Base-by-base conservation (phyloP, 2,329 filamentous ascomycete genomes). In the Knoxdaviesia capensis region DNA sequence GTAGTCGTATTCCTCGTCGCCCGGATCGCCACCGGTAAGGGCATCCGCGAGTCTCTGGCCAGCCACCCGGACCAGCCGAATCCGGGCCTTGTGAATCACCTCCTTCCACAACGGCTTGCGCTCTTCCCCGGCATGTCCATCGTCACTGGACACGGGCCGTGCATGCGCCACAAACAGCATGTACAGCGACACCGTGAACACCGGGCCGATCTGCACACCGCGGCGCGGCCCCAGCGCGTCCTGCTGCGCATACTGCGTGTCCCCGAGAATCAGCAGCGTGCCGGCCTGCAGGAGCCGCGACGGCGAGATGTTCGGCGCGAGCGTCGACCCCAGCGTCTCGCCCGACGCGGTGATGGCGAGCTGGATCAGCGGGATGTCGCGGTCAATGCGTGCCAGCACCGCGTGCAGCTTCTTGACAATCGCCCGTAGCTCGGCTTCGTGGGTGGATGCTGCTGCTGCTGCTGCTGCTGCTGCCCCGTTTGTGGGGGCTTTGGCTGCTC, bases 321-420 rank as follows among this genome's bases (percentile, higher is more conserved):
- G 64, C 3, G 76, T 78, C 0, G 82, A 82, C 0, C 83, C 85
- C 31, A 96, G 65, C 44, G 75, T 92, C 43, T 88, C 86, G 0
- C 90, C 90, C 1, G 88, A 94, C 1, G 87, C 88, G 2, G 85
- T 90, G 48, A 98, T 93, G 43, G 90, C 90, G 31, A 98, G 68
- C 51, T 90, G 94, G 55, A 98, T 80, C 4, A 94, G 65, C 0
- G 88, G 88, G 7, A 96, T 84, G 8, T 88, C 82, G 56, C 90
- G 80, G 56, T 96, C 88, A 47, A 98, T 93, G 6, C 80, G 74
- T 7, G 64, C 61, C 2, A 96, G 68, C 3, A 98, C 61, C 8
- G 63, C 66, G 53, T 77, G 82, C 52, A 94, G 88, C 38, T 87
- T 81, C 7, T 62, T 54, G 41, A 88, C 74, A 48, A 96, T 81